These are phyloP conservation scores for Nowakowskiella sp. DNA, from an alignment of 192 early-diverging fungal species.

Conservation along the genomic window DNA sequence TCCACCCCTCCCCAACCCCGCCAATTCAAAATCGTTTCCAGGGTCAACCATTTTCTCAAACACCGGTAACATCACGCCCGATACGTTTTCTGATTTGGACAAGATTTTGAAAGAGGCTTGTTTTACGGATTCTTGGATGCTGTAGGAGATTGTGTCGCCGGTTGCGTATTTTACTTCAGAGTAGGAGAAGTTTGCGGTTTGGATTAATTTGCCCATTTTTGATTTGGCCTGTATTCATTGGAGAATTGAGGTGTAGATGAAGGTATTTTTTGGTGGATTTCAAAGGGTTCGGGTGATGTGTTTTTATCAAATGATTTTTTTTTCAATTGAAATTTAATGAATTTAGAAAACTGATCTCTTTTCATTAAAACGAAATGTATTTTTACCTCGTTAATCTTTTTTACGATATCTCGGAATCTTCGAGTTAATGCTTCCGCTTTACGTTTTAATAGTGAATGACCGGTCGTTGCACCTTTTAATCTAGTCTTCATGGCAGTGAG, in stretches of 20 bases:
- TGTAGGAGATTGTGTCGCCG: slow-evolving; percentile 92
- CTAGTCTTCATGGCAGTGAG: slow-evolving; percentile 91
- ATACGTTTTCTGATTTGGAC: slow-evolving; percentile 94
- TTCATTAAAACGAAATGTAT: neutral
- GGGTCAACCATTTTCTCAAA: slow-evolving; percentile 86
- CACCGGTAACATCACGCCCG: slow-evolving; percentile 87
- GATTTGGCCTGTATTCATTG: slow-evolving; percentile 98
- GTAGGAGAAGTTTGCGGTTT: slow-evolving; percentile 93
- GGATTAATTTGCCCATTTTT: slow-evolving; percentile 99
- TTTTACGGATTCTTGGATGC: slow-evolving; percentile 92
- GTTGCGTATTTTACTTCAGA: slow-evolving; percentile 95
- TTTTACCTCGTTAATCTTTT: slow-evolving; percentile 92
- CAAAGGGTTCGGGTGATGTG: neutral
- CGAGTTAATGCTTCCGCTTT: slow-evolving; percentile 95
- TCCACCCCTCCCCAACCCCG: slow-evolving; percentile 96
- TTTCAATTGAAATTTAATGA: no score
- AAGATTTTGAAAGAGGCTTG: slow-evolving; percentile 82
- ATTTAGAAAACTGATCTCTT: no score
- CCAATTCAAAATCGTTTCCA: slow-evolving; percentile 95
- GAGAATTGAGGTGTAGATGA: slow-evolving; percentile 73
- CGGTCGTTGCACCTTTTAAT: slow-evolving; percentile 95
- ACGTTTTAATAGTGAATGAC: slow-evolving; percentile 94
- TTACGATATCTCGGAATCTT: slow-evolving; percentile 86
- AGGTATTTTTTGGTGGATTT: slow-evolving; percentile 1
- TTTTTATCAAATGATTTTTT: no score